Evolutionary conservation across 2,329 filamentous ascomycete genomes (phyloP).

Genomic region (Metarhizium sp.): DNA sequence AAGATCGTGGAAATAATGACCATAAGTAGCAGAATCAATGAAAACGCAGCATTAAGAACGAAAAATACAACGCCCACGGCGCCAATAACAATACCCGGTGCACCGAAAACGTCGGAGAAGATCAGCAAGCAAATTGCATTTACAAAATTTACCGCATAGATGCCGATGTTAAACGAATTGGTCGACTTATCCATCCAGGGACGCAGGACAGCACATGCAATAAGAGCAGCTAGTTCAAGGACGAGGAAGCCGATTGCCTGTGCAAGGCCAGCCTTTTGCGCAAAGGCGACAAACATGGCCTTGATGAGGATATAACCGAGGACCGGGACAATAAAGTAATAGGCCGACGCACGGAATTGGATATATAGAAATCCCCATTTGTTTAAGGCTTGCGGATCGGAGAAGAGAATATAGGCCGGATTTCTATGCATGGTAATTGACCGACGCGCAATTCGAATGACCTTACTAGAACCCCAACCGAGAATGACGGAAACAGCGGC

Average conservation of each 20-base stretch:
- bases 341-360: slow-evolving; percentile 87
- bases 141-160: slow-evolving; percentile 79
- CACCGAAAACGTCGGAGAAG: slow-evolving; percentile 76
- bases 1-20: slow-evolving; percentile 50
- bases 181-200: slow-evolving; percentile 99
- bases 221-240: slow-evolving; percentile 68
- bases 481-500: slow-evolving; percentile 68
- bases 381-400: slow-evolving; percentile 80
- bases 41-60: slow-evolving; percentile 74
- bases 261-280: slow-evolving; percentile 57
- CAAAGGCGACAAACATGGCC: slow-evolving; percentile 76
- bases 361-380: slow-evolving; percentile 98
- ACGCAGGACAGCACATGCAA: slow-evolving; percentile 67
- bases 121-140: slow-evolving; percentile 82
- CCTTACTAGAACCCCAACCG: slow-evolving; percentile 78
- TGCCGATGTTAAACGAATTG: slow-evolving; percentile 90
- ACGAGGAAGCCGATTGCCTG: slow-evolving; percentile 80
- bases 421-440: slow-evolving; percentile 55
- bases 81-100: slow-evolving; percentile 73
- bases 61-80: slow-evolving; percentile 85
- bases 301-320: slow-evolving; percentile 75
- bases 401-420: slow-evolving; percentile 91
- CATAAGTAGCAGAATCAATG: slow-evolving; percentile 72
- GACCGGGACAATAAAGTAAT: slow-evolving; percentile 83
- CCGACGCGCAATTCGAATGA: slow-evolving; percentile 76